Percentiles rank a stretch among this genome's conserved stretches.
These are phyloP conservation scores for Diaporthe velutina DNA, from an alignment of 2,329 filamentous ascomycete species.

Conservation along the genomic window DNA sequence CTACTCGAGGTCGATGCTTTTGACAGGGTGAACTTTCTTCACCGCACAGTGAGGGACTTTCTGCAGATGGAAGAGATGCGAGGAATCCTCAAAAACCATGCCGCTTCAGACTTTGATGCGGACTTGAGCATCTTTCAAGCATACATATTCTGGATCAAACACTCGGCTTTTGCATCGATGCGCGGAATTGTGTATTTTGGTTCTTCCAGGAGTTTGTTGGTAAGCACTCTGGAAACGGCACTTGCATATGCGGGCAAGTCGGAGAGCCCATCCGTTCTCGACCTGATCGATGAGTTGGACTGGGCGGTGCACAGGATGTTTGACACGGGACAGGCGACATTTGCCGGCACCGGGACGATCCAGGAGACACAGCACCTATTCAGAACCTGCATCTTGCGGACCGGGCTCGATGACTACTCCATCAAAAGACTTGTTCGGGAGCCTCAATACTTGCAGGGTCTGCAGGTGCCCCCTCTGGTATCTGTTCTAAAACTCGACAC, in stretches of 20 bases:
- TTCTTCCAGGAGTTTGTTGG: neutral
- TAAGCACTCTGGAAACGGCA: slow-evolving; percentile 1
- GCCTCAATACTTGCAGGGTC: neutral
- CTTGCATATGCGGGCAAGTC: neutral
- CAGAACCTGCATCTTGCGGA: slow-evolving; percentile 6
- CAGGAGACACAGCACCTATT: slow-evolving; percentile 4
- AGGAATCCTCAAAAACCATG: neutral
- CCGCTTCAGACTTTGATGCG: neutral
- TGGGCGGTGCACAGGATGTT: neutral
- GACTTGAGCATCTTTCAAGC: neutral
- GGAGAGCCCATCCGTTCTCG: neutral
- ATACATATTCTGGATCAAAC: slow-evolving; percentile 13
- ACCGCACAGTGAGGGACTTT: slow-evolving; percentile 11
- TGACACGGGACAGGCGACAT: neutral
- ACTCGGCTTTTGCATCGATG: neutral
- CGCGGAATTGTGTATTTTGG: slow-evolving; percentile 4
- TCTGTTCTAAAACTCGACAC: neutral
- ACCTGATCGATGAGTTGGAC: slow-evolving; percentile 6
- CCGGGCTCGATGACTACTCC: neutral
- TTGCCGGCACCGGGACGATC: neutral
- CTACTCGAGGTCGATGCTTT: slow-evolving; percentile 15
- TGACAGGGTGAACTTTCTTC: slow-evolving; percentile 7
- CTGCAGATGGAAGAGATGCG: neutral
- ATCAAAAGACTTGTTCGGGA: neutral
- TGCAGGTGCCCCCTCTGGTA: neutral